A percentile compares a stretch with the other conserved stretches of the same genome.
phyloP scores from a whole-genome alignment of 305 asterid species.

The Striga hermonthica region DNA sequence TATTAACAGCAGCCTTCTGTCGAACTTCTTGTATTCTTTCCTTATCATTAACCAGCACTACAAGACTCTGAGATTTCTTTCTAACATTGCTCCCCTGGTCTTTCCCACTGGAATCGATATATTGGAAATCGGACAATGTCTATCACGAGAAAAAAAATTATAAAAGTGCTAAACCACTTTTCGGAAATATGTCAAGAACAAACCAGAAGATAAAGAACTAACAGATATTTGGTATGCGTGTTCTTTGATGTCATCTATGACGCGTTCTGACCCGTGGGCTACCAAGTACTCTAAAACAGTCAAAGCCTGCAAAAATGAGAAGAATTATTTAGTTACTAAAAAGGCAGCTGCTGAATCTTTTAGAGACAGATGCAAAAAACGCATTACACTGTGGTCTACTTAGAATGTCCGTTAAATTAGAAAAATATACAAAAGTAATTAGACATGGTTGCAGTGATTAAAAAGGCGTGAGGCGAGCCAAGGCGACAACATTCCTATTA shows the following conservation, averaged over 20 bases:
- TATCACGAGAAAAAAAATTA: slow-evolving; percentile 35
- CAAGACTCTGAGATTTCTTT: slow-evolving; percentile 89
- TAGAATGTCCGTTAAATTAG: too few species aligned
- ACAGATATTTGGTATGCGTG: slow-evolving; percentile 97
- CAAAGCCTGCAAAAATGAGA: slow-evolving; percentile 64
- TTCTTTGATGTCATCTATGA: slow-evolving; percentile 90
- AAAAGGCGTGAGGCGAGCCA: too few species aligned
- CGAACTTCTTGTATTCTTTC: slow-evolving; percentile 94
- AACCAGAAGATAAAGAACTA: slow-evolving; percentile 34
- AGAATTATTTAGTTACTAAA: slow-evolving; percentile 26
- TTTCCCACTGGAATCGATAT: slow-evolving; percentile 82
- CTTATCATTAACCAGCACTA: slow-evolving; percentile 89
- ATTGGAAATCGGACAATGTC: slow-evolving; percentile 95
- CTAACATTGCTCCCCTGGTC: slow-evolving; percentile 95
- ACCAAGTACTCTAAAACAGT: slow-evolving; percentile 92
- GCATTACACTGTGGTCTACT: slow-evolving; percentile 12
- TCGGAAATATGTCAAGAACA: slow-evolving; percentile 16
- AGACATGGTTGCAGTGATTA: too few species aligned
- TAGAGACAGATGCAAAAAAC: slow-evolving; percentile 5
- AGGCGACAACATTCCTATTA: too few species aligned
- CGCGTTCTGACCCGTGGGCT: slow-evolving; percentile 95
- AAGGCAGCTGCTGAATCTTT: slow-evolving; percentile 11
- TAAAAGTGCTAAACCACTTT: slow-evolving; percentile 17
- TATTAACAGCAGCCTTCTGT: slow-evolving; percentile 76
- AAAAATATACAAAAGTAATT: too few species aligned